Base-by-base conservation (phyloP, 371 early-diverging fungal genomes). In the Parasitella parasitica region DNA sequence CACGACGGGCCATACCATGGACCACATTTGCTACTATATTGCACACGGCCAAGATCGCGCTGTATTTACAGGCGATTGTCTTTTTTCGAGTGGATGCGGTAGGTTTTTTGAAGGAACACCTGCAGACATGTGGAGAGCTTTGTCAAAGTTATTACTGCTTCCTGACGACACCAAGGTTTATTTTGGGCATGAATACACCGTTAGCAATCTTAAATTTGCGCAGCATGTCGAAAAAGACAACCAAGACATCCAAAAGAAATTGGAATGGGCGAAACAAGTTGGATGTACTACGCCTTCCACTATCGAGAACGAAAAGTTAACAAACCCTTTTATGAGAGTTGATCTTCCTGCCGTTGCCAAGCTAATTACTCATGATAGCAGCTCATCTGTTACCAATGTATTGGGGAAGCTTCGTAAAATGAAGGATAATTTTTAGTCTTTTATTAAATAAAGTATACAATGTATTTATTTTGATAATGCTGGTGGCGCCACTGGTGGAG, bases 121-220 rank as follows among this genome's bases (percentile, higher is more conserved):
- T 0, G 70, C 78, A 20, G 88, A 95, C 54, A 96, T 97, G 97
- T 76, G 89, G 75, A 72, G 80, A 28, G 89, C 92, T 5, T 77
- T 97, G 36, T 70, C 81, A 24, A 75, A 74, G 0, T 77, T 85
- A 22, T 73, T 93, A 13, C 89, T 75, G 0, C 72, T 97, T 28
- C 97, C 96, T 0, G 73, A 81, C 4, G 91, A 90, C 24, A 97
- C 97, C 1, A 72, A 83, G 51, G 92, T 97, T 16, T 97, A 91
- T 62, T 92, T 91, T 68, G 97, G 97, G 1, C 97, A 97, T 66
- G 97, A 96, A 73, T 96, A 96, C 70, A 96, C 96, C 0, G 54
- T 62, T 8, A 60, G 78, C n/a, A 93, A 94, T 57, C 77, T 90
- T 26, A 69, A 65, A 30, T 81, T 81, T 71, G 77, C 79, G 3